These are phyloP conservation scores for Iris macrosiphon DNA, from an alignment of 106 monocot genomes.

Conservation along the genomic window DNA sequence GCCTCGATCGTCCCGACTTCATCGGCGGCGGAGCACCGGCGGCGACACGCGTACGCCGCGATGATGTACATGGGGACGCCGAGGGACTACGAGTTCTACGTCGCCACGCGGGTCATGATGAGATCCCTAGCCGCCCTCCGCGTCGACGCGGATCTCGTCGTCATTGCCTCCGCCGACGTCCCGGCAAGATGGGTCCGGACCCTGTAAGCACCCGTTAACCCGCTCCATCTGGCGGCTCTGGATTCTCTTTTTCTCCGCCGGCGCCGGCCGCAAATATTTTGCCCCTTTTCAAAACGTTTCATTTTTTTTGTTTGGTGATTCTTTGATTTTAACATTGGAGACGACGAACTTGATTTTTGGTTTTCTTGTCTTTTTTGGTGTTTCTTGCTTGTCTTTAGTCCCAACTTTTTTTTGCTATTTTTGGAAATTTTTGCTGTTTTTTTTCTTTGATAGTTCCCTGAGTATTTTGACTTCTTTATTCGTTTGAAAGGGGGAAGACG, in stretches of 20 bases:
- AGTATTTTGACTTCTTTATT: no score
- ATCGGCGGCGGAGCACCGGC: not conserved
- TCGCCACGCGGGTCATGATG: slow-evolving; percentile 23
- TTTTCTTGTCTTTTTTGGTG: not conserved
- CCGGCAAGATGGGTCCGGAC: slow-evolving; percentile 14
- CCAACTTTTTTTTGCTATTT: not conserved
- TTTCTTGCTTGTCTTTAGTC: no score
- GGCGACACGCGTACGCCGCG: slow-evolving; percentile 14
- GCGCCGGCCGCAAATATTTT: no score
- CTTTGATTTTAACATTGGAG: not conserved
- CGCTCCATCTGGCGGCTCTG: not conserved
- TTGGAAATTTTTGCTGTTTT: not conserved
- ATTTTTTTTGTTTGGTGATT: not conserved
- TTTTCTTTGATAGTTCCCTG: not conserved
- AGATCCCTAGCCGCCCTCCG: slow-evolving; percentile 13
- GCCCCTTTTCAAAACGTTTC: no score
- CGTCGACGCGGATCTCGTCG: slow-evolving; percentile 24
- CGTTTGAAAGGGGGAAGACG: not conserved
- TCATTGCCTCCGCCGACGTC: slow-evolving; percentile 27
- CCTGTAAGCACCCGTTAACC: slow-evolving; percentile 16
- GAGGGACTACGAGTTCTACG: slow-evolving; percentile 28
- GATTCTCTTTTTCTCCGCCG: not conserved
- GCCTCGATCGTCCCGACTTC: not conserved
- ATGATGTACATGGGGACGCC: slow-evolving; percentile 39
- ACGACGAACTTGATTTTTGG: not conserved